Percentiles rank a stretch among this genome's conserved stretches.
These are phyloP conservation scores for Teunomyces pallodes DNA, from an alignment of 805 yeast species.

Conservation along the genomic window DNA sequence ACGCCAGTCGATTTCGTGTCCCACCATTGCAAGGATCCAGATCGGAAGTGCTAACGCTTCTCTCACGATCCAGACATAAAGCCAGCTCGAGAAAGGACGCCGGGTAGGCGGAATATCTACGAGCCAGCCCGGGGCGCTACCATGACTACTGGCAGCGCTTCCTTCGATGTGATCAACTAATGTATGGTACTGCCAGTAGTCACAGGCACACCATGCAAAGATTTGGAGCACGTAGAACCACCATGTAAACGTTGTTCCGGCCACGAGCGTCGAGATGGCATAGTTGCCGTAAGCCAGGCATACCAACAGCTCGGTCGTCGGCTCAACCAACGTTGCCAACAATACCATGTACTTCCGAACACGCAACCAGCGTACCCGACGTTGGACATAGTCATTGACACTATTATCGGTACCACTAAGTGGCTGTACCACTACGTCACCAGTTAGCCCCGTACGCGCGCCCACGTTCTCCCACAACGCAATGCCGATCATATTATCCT, in stretches of 20 bases:
- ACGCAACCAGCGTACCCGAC: slow-evolving; percentile 82
- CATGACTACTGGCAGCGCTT: neutral
- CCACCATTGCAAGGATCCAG: slow-evolving; percentile 78
- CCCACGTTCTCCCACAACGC: slow-evolving; percentile 69
- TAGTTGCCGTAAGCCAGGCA: slow-evolving; percentile 66
- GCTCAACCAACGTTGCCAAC: slow-evolving; percentile 81
- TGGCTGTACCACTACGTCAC: slow-evolving; percentile 81
- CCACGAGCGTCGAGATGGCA: slow-evolving; percentile 49
- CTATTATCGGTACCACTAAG: slow-evolving; percentile 38
- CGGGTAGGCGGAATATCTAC: slow-evolving; percentile 14
- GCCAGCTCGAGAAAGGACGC: slow-evolving; percentile 24
- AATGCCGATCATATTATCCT: slow-evolving; percentile 89
- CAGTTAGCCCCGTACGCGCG: slow-evolving; percentile 74
- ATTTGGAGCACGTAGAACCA: slow-evolving; percentile 51
- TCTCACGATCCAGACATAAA: slow-evolving; percentile 57
- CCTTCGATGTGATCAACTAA: slow-evolving; percentile 31
- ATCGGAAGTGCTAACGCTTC: slow-evolving; percentile 78
- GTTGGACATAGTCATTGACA: slow-evolving; percentile 54
- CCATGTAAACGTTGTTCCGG: slow-evolving; percentile 28
- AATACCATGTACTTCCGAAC: slow-evolving; percentile 86
- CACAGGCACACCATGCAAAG: slow-evolving; percentile 61
- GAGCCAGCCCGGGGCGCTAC: slow-evolving; percentile 10
- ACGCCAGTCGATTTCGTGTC: slow-evolving; percentile 76
- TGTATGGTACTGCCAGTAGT: slow-evolving; percentile 54
- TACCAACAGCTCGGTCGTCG: slow-evolving; percentile 75